phyloP scores from a whole-genome alignment of 768 basidiomycete genomes.

The Boletus subcaerulescens region DNA sequence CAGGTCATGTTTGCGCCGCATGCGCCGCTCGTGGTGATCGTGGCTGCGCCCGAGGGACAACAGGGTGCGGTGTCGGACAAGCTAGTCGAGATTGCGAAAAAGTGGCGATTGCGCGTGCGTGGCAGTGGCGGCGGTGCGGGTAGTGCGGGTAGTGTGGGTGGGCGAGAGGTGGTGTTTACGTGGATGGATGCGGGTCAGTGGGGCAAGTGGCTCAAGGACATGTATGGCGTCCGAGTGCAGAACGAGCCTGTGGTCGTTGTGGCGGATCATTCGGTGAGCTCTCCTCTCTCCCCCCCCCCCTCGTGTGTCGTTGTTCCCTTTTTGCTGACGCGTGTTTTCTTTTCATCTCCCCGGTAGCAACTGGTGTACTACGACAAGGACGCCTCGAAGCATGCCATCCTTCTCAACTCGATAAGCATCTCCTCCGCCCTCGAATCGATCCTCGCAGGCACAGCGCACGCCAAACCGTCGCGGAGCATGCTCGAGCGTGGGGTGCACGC shows the following conservation, averaged over 20 bases:
- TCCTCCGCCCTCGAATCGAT: slow-evolving; percentile 72
- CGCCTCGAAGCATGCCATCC: slow-evolving; percentile 48
- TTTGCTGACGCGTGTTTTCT: too few species aligned
- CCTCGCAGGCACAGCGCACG: slow-evolving; percentile 43
- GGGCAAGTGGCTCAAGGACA: slow-evolving; percentile 86
- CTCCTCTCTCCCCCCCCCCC: too few species aligned
- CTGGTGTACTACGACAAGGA: slow-evolving; percentile 78
- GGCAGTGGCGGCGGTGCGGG: slow-evolving; percentile 18
- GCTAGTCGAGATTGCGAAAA: slow-evolving; percentile 50
- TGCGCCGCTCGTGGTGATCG: slow-evolving; percentile 76
- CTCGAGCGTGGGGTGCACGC: slow-evolving; percentile 61
- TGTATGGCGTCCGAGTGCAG: slow-evolving; percentile 65
- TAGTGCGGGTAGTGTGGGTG: slow-evolving; percentile 6
- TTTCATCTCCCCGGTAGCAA: slow-evolving; percentile 37
- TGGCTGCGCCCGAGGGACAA: slow-evolving; percentile 40
- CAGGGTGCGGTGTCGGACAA: slow-evolving; percentile 44
- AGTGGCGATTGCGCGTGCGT: slow-evolving; percentile 47
- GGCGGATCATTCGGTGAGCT: slow-evolving; percentile 58
- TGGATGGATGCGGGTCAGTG: slow-evolving; percentile 89
- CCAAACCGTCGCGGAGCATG: slow-evolving; percentile 67
- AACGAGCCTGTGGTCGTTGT: slow-evolving; percentile 53
- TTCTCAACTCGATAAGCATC: slow-evolving; percentile 54
- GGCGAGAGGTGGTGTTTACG: slow-evolving; percentile 69
- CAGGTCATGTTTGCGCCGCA: slow-evolving; percentile 81
- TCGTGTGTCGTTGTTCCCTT: neutral